These are phyloP conservation scores for Ceratopteris richardii DNA, from an alignment of 75 land plant genomes.

Conservation along the genomic window DNA sequence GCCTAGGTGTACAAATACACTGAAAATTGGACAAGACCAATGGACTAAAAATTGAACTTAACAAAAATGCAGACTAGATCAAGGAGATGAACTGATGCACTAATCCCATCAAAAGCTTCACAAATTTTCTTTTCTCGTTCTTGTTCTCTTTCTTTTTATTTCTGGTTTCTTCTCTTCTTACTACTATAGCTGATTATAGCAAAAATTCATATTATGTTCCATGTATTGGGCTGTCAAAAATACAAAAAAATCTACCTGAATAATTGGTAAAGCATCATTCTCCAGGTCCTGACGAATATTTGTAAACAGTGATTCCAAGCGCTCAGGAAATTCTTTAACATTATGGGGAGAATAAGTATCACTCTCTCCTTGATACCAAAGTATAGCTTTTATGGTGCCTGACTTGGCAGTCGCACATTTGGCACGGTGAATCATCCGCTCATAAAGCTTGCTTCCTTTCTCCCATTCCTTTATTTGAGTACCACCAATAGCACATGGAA, in stretches of 20 bases:
- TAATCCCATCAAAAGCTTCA: no score
- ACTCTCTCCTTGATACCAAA: constrained; percentile 93
- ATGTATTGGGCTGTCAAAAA: no score
- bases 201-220: no score
- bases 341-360: constrained; percentile 25
- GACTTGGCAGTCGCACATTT: constrained; percentile 24
- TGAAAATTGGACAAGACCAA: no score
- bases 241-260: constrained; percentile 54
- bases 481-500: constrained; percentile 79
- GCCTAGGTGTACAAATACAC: no score
- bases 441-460: constrained; percentile 44
- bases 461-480: constrained; percentile 55
- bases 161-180: no score
- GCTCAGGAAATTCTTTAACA: constrained; percentile 30
- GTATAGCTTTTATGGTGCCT: constrained; percentile 45
- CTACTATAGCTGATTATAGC: no score
- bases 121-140: no score
- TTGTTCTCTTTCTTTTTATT: no score
- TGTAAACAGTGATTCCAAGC: constrained; percentile 40
- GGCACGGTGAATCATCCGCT: constrained; percentile 45
- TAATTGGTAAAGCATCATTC: constrained; percentile 43
- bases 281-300: constrained; percentile 50
- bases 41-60: no score
- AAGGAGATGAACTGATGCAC: no score
- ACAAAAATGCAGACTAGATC: no score